A percentile compares a stretch with the other conserved stretches of the same genome.
phyloP scores from a whole-genome alignment of 208 protist species.

The Leishmania tropica region DNA sequence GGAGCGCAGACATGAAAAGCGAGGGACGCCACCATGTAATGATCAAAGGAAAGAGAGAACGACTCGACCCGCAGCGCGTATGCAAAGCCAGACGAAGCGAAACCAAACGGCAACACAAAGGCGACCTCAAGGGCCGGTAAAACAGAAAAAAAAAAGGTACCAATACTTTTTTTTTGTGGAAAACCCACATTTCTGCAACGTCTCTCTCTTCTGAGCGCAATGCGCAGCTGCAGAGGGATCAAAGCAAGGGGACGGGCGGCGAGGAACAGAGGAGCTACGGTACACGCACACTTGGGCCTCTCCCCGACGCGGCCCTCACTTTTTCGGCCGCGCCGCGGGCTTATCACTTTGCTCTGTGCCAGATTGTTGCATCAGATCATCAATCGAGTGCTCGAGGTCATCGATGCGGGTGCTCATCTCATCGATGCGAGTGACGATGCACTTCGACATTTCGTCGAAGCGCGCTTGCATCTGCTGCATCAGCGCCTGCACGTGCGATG shows the following conservation, averaged over 20 bases:
- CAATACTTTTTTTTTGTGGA: neutral
- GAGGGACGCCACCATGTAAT: neutral
- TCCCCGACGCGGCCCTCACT: conserved; percentile 1
- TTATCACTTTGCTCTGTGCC: conserved; percentile 81
- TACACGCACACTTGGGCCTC: neutral
- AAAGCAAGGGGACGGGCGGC: neutral
- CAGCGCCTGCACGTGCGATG: conserved; percentile 93
- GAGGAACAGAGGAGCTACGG: neutral
- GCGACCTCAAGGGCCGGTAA: neutral
- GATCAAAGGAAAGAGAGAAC: neutral
- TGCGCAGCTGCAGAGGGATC: neutral
- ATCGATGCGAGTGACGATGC: conserved; percentile 94
- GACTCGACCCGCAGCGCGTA: neutral
- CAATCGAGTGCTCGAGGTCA: conserved; percentile 94
- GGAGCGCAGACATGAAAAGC: neutral
- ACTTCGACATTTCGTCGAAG: conserved; percentile 95
- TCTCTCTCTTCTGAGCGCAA: neutral
- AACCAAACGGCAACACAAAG: neutral
- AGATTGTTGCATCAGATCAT: conserved; percentile 95
- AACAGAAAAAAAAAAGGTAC: neutral
- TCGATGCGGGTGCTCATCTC: conserved; percentile 95
- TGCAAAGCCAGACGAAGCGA: neutral
- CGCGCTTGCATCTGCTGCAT: conserved; percentile 95
- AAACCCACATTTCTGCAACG: neutral
- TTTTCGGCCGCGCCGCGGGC: conserved; percentile 29